Evolutionary conservation across 106 monocot genomes (phyloP).

Genomic region (Alisma plantagoaquatica): DNA sequence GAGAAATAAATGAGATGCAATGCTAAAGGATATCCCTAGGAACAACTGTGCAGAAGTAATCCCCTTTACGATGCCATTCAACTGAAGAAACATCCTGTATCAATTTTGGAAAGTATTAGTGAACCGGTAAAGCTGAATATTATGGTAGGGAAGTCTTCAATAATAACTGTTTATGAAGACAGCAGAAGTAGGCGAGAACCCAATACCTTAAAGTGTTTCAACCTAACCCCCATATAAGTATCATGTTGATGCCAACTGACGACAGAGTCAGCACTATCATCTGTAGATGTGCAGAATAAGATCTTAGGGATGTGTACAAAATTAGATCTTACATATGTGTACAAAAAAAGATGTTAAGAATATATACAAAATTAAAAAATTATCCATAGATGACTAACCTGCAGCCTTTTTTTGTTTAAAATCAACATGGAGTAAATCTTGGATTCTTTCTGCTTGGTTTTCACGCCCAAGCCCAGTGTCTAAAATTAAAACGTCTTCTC

Average conservation of each 20-base stretch:
- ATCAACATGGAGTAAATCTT: slow-evolving; percentile 50
- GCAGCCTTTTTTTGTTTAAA: slow-evolving; percentile 22
- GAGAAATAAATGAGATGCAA: not conserved
- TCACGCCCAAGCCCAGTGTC: slow-evolving; percentile 73
- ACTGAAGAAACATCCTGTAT: slow-evolving; percentile 64
- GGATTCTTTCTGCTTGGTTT: slow-evolving; percentile 45
- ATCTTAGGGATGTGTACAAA: no score
- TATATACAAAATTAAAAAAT: slow-evolving; percentile 1
- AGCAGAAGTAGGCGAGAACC: no score
- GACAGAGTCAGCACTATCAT: slow-evolving; percentile 27
- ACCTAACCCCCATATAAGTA: slow-evolving; percentile 52
- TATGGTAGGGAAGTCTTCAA: no score
- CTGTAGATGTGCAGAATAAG: slow-evolving; percentile 13
- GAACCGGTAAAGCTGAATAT: no score
- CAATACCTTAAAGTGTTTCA: slow-evolving; percentile 87
- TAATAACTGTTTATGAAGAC: no score
- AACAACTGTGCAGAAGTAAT: slow-evolving; percentile 86
- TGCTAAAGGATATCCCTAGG: slow-evolving; percentile 95
- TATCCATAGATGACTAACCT: slow-evolving; percentile 26
- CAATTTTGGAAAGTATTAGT: no score
- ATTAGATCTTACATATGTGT: no score
- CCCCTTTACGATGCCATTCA: slow-evolving; percentile 97
- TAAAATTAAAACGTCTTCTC: slow-evolving; percentile 80
- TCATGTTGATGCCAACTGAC: slow-evolving; percentile 72
- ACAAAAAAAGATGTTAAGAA: slow-evolving; percentile 1